Percentiles rank a stretch among this genome's conserved stretches.
Evolutionary conservation across 1,284 basidiomycete species (phyloP).

Genomic region (Xerocomus minutiporus): DNA sequence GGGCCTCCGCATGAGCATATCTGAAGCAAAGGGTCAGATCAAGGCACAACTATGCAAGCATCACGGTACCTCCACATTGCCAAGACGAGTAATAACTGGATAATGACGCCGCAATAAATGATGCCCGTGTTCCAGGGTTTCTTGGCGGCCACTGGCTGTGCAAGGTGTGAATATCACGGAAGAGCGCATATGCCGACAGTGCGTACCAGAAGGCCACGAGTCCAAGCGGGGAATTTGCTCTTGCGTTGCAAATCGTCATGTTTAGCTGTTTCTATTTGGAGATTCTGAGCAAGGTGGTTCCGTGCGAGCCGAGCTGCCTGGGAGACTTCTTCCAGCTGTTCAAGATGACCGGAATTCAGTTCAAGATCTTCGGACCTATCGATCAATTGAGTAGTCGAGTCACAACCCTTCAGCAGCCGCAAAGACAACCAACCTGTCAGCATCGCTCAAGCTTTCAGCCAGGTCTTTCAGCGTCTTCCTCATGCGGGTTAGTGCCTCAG

Average conservation of each 20-base stretch:
- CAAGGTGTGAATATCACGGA: slow-evolving; percentile 7
- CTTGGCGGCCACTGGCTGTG: slow-evolving; percentile 16
- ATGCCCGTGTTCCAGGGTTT: slow-evolving; percentile 24
- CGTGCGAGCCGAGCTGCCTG: slow-evolving; percentile 47
- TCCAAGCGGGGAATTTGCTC: slow-evolving; percentile 11
- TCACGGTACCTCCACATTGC: slow-evolving; percentile 35
- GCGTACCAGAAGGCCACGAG: slow-evolving; percentile 20
- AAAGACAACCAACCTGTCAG: slow-evolving; percentile 44
- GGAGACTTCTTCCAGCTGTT: slow-evolving; percentile 53
- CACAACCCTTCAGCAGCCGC: slow-evolving; percentile 1
- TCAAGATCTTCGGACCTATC: slow-evolving; percentile 35
- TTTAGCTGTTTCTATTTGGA: slow-evolving; percentile 34
- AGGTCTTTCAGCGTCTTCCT: slow-evolving; percentile 54
- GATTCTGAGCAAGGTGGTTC: slow-evolving; percentile 39
- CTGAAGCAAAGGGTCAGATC: slow-evolving; percentile 24
- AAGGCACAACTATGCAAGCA: background rate
- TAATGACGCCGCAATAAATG: slow-evolving; percentile 23
- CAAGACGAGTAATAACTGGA: slow-evolving; percentile 34
- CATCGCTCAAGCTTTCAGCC: slow-evolving; percentile 49
- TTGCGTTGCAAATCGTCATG: slow-evolving; percentile 12
- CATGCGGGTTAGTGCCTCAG: slow-evolving; percentile 52
- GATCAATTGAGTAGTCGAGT: slow-evolving; percentile 10
- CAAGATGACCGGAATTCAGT: slow-evolving; percentile 42
- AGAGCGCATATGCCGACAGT: background rate
- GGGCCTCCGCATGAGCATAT: slow-evolving; percentile 39